phyloP scores from a whole-genome alignment of 345 rosid species.

The Pelargonium nanum region DNA sequence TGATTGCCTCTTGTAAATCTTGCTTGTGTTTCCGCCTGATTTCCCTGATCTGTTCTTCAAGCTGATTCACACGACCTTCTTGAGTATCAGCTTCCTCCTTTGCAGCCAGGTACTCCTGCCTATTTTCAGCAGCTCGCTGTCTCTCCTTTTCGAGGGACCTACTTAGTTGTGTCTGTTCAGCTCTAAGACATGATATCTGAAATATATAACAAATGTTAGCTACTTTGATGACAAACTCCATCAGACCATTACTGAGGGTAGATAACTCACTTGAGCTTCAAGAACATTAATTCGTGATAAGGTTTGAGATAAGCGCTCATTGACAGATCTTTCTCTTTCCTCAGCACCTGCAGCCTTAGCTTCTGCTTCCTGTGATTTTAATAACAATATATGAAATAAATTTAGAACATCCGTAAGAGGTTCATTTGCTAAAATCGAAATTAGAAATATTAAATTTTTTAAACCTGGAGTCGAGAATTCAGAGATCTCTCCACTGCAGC shows the following conservation, averaged over 20 bases:
- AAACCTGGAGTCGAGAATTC: slow-evolving; percentile 81
- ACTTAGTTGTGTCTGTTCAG: slow-evolving; percentile 85
- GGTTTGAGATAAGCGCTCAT: slow-evolving; percentile 92
- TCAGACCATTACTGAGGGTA: too few relatives aligned
- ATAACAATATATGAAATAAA: slow-evolving; percentile 2
- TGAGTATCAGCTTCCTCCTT: slow-evolving; percentile 97
- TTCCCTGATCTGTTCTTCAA: slow-evolving; percentile 75
- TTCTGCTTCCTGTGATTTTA: slow-evolving; percentile 72
- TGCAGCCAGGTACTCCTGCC: slow-evolving; percentile 93
- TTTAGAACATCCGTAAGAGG: neutral
- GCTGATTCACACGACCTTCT: slow-evolving; percentile 82
- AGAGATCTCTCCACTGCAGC: slow-evolving; percentile 92
- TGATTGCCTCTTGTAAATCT: slow-evolving; percentile 72
- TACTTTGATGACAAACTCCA: slow-evolving; percentile 13
- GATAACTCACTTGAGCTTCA: slow-evolving; percentile 71
- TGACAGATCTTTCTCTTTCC: slow-evolving; percentile 83
- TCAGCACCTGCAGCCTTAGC: slow-evolving; percentile 83
- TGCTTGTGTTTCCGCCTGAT: slow-evolving; percentile 73
- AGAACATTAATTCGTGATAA: slow-evolving; percentile 92
- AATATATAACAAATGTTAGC: slow-evolving; percentile 25
- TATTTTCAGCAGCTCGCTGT: slow-evolving; percentile 92
- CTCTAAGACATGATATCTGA: slow-evolving; percentile 93
- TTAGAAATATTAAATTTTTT: slow-evolving; percentile 9
- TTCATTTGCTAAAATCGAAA: slow-evolving; percentile 3
- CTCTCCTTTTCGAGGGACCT: slow-evolving; percentile 97